A percentile compares a stretch with the other conserved stretches of the same genome.
phyloP scores from a whole-genome alignment of 768 basidiomycete species.

The Daedaleopsis nitida region DNA sequence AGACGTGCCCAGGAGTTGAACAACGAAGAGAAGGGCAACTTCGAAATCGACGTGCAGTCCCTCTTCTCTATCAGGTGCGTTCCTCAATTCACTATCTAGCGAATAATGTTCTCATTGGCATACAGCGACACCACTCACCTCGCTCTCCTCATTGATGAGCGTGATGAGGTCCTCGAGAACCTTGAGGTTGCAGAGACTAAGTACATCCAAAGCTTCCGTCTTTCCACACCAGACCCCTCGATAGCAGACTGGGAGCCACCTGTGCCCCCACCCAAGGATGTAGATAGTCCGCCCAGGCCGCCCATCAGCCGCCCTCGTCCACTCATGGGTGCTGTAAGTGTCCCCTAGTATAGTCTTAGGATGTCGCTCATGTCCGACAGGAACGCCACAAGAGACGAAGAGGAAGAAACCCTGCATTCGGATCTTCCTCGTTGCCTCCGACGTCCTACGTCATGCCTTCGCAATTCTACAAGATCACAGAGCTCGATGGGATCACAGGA shows the following conservation, averaged over 20 bases:
- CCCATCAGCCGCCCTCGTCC: conserved; percentile 73
- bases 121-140: conserved; percentile 68
- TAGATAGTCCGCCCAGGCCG: conserved; percentile 43
- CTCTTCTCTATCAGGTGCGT: conserved; percentile 76
- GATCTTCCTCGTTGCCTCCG: conserved; percentile 68
- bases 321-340: conserved; percentile 39
- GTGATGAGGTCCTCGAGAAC: conserved; percentile 76
- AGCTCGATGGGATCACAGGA: conserved; percentile 59
- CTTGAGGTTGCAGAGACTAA: conserved; percentile 79
- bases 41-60: conserved; percentile 68
- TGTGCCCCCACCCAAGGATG: conserved; percentile 36
- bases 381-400: conserved; percentile 48
- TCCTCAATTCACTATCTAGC: conserved; percentile 1
- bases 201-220: conserved; percentile 75
- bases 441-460: conserved; percentile 81
- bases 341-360: neutral
- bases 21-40: conserved; percentile 48
- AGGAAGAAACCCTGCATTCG: conserved; percentile 61
- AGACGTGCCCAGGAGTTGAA: conserved; percentile 29
- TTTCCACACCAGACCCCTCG: conserved; percentile 75
- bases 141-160: conserved; percentile 70
- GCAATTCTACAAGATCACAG: conserved; percentile 74
- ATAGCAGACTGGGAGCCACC: conserved; percentile 47
- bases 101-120: neutral
- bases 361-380: conserved; percentile 19